Conservation (phyloP, 164 flowering plant species). For the Umbilicus rupestris region DNA sequence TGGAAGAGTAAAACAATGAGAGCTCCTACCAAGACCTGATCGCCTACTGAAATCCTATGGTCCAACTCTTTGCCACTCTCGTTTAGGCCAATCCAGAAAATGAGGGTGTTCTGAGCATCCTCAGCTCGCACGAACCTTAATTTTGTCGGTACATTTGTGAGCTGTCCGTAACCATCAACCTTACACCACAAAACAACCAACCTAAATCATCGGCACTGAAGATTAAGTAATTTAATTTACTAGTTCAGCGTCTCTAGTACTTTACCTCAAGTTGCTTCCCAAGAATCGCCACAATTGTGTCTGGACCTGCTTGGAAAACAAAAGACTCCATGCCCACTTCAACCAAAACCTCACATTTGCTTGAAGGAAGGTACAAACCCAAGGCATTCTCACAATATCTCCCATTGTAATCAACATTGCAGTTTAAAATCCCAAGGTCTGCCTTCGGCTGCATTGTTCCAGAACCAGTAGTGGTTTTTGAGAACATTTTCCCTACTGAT, state of each 20-base stretch:
- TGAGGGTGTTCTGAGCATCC: not conserved
- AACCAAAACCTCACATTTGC: constrained; percentile 2
- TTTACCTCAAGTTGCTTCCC: not conserved
- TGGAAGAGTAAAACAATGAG: not conserved
- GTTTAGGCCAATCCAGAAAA: not conserved
- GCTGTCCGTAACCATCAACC: not conserved
- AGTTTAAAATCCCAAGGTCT: not conserved
- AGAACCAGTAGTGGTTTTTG: not conserved
- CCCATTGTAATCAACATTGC: not conserved
- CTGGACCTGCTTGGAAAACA: constrained; percentile 1
- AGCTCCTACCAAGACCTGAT: not conserved
- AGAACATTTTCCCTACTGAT: not conserved
- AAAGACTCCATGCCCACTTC: not conserved
- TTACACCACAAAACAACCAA: not conserved
- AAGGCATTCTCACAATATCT: not conserved
- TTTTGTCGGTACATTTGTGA: not conserved
- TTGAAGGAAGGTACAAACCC: not conserved
- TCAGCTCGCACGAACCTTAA: not conserved
- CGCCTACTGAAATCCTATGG: not conserved
- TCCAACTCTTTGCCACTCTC: not conserved
- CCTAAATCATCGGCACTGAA: not conserved
- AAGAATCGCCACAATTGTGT: constrained; percentile 3
- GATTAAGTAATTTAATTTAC: too few relatives aligned
- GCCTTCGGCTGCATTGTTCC: not conserved
- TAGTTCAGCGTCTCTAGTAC: not conserved